Percentiles rank a stretch among this genome's conserved stretches.
Conservation (phyloP, 768 basidiomycete species). For the Lanmaoa rubissima region DNA sequence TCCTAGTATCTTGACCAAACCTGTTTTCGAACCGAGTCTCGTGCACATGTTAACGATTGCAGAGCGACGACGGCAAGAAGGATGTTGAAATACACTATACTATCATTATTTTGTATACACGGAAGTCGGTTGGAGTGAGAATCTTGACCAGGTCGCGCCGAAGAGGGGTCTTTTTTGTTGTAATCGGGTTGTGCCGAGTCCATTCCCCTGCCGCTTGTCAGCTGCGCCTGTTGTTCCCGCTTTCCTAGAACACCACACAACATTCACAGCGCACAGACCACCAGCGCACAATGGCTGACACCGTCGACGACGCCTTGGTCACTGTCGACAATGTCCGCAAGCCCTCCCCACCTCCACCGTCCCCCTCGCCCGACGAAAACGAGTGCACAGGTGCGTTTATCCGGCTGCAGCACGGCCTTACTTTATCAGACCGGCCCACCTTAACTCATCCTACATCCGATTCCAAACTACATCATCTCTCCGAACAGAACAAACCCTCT, state of each 20-base stretch:
- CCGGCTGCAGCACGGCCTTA: slow-evolving; percentile 20
- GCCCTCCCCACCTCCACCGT: slow-evolving; percentile 26
- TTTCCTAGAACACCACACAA: slow-evolving; percentile 23
- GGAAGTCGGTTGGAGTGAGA: not conserved
- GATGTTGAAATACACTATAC: not conserved
- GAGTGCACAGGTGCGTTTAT: slow-evolving; percentile 42
- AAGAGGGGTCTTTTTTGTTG: slow-evolving; percentile 18
- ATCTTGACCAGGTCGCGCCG: not conserved
- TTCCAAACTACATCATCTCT: slow-evolving; percentile 14
- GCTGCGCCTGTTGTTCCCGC: slow-evolving; percentile 34
- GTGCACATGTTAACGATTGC: slow-evolving; percentile 42
- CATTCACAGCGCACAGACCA: slow-evolving; percentile 33
- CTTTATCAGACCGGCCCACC: slow-evolving; percentile 26
- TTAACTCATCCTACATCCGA: slow-evolving; percentile 25
- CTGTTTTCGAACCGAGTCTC: slow-evolving; percentile 60
- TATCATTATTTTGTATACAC: not conserved
- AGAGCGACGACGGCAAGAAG: slow-evolving; percentile 33
- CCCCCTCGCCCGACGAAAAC: slow-evolving; percentile 46
- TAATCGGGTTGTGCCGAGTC: slow-evolving; percentile 35
- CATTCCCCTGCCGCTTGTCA: slow-evolving; percentile 31
- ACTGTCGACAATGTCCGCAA: slow-evolving; percentile 20
- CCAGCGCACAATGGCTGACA: slow-evolving; percentile 28
- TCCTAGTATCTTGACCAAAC: slow-evolving; percentile 72
- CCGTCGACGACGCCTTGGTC: slow-evolving; percentile 17
- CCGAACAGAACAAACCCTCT: slow-evolving; percentile 42